These are phyloP conservation scores for Oryza longistaminata DNA, from an alignment of 176 grass and related monocot genomes.

Conservation along the genomic window DNA sequence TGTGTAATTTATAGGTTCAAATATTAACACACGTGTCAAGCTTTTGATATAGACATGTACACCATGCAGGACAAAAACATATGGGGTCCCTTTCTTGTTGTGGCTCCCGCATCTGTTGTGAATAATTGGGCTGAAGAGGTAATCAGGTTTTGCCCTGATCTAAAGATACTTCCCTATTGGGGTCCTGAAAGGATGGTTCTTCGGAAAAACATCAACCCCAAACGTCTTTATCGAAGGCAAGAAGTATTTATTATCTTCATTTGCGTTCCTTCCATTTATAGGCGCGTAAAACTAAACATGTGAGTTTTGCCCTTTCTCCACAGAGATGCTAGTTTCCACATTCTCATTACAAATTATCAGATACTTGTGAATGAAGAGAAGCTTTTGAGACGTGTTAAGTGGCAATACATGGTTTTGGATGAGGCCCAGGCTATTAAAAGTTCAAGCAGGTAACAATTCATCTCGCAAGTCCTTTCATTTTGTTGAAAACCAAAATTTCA, in stretches of 20 bases:
- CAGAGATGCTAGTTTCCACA: conserved; percentile 96
- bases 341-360: conserved; percentile 99
- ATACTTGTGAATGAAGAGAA: conserved; percentile 98
- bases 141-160: conserved; percentile 91
- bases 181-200: conserved; percentile 78
- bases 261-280: not conserved
- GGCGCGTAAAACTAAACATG: conserved; percentile 28
- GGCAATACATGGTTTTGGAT: conserved; percentile 99
- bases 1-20: not conserved
- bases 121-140: conserved; percentile 99
- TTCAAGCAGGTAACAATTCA: conserved; percentile 75
- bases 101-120: conserved; percentile 97
- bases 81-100: conserved; percentile 99
- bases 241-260: conserved; percentile 10
- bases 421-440: conserved; percentile 99
- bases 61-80: conserved; percentile 94
- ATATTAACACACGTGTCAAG: not conserved
- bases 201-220: conserved; percentile 95
- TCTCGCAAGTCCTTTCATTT: conserved; percentile 7
- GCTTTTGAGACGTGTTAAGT: conserved; percentile 90
- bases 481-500: not conserved
- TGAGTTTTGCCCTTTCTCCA: conserved; percentile 31
- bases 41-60: conserved; percentile 20
- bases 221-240: conserved; percentile 91
- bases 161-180: conserved; percentile 99